These are phyloP conservation scores for Pouteria campechiana DNA, from an alignment of 179 eudicot species.

Conservation along the genomic window DNA sequence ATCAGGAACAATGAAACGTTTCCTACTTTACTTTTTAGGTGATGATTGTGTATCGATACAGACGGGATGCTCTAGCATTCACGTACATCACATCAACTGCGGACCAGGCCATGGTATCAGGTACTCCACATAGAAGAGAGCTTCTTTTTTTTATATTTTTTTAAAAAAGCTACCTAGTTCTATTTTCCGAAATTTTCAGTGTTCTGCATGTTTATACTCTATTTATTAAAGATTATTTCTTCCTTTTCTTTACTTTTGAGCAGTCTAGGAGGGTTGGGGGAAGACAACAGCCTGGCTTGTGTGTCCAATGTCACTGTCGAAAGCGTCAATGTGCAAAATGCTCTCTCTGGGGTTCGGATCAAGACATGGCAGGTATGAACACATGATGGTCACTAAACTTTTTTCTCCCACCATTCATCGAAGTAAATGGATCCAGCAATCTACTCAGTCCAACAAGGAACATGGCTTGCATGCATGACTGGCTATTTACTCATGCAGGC, in stretches of 20 bases:
- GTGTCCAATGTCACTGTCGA: slow-evolving; percentile 59
- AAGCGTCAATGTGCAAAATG: slow-evolving; percentile 35
- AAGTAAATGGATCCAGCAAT: no score
- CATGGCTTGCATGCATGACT: no score
- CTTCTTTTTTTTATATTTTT: background rate
- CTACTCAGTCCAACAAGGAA: no score
- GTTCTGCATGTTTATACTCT: no score
- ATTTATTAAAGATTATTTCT: background rate
- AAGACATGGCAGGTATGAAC: slow-evolving; percentile 83
- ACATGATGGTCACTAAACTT: no score
- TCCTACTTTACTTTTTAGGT: slow-evolving; percentile 23
- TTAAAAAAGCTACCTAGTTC: no score
- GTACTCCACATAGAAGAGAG: slow-evolving; percentile 16
- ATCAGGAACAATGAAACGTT: background rate
- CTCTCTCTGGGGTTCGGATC: slow-evolving; percentile 65
- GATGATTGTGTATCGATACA: slow-evolving; percentile 96
- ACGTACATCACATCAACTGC: slow-evolving; percentile 63
- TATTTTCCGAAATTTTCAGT: no score
- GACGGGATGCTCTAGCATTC: slow-evolving; percentile 78
- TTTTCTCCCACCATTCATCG: no score
- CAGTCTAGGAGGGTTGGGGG: slow-evolving; percentile 83
- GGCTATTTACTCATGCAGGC: no score
- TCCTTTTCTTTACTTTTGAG: background rate
- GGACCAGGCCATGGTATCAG: slow-evolving; percentile 95
- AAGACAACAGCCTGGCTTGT: slow-evolving; percentile 54